phyloP scores from a whole-genome alignment of 805 yeast genomes.

The Spathaspora girioi region DNA sequence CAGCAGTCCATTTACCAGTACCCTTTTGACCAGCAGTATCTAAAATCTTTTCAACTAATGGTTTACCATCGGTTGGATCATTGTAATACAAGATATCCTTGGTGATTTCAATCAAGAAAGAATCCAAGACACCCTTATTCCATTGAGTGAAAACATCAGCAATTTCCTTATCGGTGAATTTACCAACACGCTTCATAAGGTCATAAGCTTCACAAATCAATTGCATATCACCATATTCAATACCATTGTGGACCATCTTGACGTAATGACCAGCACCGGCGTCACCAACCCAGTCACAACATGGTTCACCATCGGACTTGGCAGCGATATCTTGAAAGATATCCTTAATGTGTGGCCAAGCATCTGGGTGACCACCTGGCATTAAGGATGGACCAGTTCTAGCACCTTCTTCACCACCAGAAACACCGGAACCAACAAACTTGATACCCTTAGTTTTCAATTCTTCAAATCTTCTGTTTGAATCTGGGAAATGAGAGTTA shows the following conservation, averaged over 20 bases:
- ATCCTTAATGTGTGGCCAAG: conserved; percentile 97
- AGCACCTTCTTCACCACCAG: conserved; percentile 99
- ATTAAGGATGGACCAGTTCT: conserved; percentile 97
- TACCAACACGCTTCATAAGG: conserved; percentile 90
- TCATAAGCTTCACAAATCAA: conserved; percentile 97
- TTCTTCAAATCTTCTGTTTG: conserved; percentile 94
- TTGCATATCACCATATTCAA: conserved; percentile 99
- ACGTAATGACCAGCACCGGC: conserved; percentile 99
- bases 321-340: conserved; percentile 96
- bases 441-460: conserved; percentile 81
- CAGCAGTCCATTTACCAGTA: conserved; percentile 99
- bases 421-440: conserved; percentile 98
- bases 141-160: conserved; percentile 87
- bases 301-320: conserved; percentile 96
- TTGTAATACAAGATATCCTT: conserved; percentile 88
- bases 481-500: conserved; percentile 98
- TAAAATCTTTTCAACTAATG: conserved; percentile 92
- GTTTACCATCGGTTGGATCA: conserved; percentile 82
- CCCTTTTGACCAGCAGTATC: conserved; percentile 99
- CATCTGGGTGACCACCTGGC: conserved; percentile 99
- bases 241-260: conserved; percentile 99
- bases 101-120: conserved; percentile 94
- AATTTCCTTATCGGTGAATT: conserved; percentile 85
- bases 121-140: conserved; percentile 97
- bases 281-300: conserved; percentile 99